phyloP scores from a whole-genome alignment of 306 rosid species.

The Vachellia pachyceras region DNA sequence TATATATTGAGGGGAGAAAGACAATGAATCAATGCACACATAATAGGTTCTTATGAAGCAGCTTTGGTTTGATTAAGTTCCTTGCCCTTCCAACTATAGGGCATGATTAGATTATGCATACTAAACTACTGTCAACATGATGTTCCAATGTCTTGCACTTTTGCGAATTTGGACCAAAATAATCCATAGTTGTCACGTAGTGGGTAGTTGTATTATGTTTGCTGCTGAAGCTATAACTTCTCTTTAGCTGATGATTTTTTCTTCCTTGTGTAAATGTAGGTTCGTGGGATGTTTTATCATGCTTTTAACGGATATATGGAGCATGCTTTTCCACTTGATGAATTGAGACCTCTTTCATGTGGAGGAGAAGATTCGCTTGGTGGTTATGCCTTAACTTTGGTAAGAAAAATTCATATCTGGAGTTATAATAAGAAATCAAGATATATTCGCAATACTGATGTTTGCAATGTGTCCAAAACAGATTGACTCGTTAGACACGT shows the following conservation, averaged over 20 bases:
- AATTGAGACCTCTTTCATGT: conserved; percentile 83
- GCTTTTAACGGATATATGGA: conserved; percentile 95
- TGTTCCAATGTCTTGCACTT: background rate
- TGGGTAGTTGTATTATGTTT: background rate
- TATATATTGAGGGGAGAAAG: conserved; percentile 3
- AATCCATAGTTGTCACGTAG: background rate
- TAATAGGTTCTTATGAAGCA: background rate
- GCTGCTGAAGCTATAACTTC: background rate
- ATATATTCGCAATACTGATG: background rate
- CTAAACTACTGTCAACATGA: background rate
- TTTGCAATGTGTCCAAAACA: conserved; percentile 34
- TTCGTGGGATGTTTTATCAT: conserved; percentile 89
- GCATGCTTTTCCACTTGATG: conserved; percentile 92
- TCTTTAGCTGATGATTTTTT: background rate
- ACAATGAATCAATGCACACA: background rate
- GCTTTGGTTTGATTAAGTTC: background rate
- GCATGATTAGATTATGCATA: background rate
- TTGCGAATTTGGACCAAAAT: background rate
- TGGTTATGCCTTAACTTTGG: conserved; percentile 95
- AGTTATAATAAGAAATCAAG: background rate
- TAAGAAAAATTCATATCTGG: conserved; percentile 35
- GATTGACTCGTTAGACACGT: conserved; percentile 91
- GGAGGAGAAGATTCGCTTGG: conserved; percentile 87
- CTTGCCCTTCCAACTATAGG: background rate
- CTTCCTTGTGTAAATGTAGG: conserved; percentile 48